Base-by-base conservation (phyloP, 371 early-diverging fungal genomes). In the Lichtheimia ornata region DNA sequence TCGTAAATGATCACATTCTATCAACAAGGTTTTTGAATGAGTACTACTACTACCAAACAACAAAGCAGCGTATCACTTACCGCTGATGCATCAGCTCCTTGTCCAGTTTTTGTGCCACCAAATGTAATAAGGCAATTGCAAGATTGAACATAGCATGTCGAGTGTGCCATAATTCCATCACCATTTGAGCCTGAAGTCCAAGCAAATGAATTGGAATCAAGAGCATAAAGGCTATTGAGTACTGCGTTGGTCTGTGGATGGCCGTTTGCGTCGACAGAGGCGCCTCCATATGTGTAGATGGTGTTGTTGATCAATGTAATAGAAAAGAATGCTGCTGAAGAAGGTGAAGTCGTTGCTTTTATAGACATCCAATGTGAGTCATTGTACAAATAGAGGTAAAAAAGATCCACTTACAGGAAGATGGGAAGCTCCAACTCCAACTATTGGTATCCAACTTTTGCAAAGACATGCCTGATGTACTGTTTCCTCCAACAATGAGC, bases 371-470 rank as follows among this genome's bases (percentile, higher is more conserved):
- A 4, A 11, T 18, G 22, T 47, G 4, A 47, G 18, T 18, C 5
- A 5, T 7, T 47, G 17, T 6, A 9, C 12, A 47, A 17, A 47
- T 13, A 18, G 30, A 13, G 18, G 18, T 0, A 35, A 14, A 25
- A 27, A 4, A 43, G 20, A 4, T n/a, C 4, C 44, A 43, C 62
- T 69, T 73, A 77, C 77, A 70, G 24, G 77, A 66, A 27, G 73
- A 74, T 49, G 81, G 81, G 62, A 68, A 73, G 35, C 67, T 73
- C 81, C 77, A 77, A 50, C 66, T 61, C 81, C 81, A 80, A 40
- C 61, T 66, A 49, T 73, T 80, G 13, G 66, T 73, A 63, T 77
- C 77, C 35, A 80, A 53, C 61, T 74, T 72, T 58, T 80, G 81
- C 25, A 80, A 59, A 5, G 70, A 22, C 5, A 61, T 62, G 40